A percentile compares a stretch with the other conserved stretches of the same genome.
phyloP scores from a whole-genome alignment of 176 grass and related monocot genomes.

The Carex myosuroides region DNA sequence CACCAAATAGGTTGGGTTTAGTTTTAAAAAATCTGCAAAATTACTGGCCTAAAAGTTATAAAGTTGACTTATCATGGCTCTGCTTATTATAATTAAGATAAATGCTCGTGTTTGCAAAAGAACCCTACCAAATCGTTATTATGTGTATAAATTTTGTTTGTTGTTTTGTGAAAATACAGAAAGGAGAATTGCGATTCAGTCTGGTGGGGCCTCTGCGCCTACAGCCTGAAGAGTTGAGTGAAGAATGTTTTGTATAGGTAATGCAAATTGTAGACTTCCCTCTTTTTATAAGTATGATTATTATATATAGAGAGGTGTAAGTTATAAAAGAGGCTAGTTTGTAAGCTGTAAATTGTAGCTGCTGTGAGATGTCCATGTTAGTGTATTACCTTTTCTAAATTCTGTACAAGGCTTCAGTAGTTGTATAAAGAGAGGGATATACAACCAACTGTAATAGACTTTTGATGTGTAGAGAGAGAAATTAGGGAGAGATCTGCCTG shows the following conservation, averaged over 20 bases:
- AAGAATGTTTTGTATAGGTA: slow-evolving; percentile 65
- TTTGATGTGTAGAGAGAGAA: slow-evolving; percentile 7
- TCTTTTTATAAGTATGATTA: slow-evolving; percentile 39
- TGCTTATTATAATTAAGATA: background rate
- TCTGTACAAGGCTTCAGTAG: slow-evolving; percentile 9
- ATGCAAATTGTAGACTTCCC: slow-evolving; percentile 15
- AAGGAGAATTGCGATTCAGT: slow-evolving; percentile 60
- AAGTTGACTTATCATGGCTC: too few species aligned
- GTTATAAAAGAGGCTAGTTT: slow-evolving; percentile 43
- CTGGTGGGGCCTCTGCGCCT: slow-evolving; percentile 27
- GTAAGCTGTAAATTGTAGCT: slow-evolving; percentile 65
- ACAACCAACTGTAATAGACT: slow-evolving; percentile 12
- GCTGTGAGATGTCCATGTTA: slow-evolving; percentile 17
- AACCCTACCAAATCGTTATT: background rate
- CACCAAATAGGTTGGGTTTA: too few species aligned
- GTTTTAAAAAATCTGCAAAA: too few species aligned
- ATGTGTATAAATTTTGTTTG: background rate
- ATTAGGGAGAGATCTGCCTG: slow-evolving; percentile 9
- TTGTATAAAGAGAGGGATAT: slow-evolving; percentile 16
- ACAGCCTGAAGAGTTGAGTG: slow-evolving; percentile 27
- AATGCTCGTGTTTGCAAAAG: background rate
- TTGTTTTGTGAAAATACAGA: slow-evolving; percentile 29
- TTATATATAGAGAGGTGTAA: slow-evolving; percentile 28
- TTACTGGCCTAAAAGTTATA: background rate
- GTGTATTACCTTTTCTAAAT: slow-evolving; percentile 4